Base-by-base conservation (phyloP, 305 asterid species). In the Plantago lanceolata region DNA sequence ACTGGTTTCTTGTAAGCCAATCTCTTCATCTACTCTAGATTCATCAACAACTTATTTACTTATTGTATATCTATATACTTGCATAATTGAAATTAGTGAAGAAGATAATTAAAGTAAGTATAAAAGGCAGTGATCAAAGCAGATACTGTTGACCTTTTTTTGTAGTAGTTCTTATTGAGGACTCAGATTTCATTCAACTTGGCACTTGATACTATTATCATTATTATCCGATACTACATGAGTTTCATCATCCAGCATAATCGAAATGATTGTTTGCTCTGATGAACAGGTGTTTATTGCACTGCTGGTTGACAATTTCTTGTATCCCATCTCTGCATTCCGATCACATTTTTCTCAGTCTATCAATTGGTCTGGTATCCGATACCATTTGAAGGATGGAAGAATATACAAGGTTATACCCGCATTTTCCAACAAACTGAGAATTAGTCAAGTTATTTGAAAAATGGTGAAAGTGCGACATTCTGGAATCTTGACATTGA, bases 351-450 rank as follows among this genome's bases (percentile, higher is more conserved):
- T 87, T 37, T 82, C 88, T 49, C 97, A 89, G 78, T 93, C 94
- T 48, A 90, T 93, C 84, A 77, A 90, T 65, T 93, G 99, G 99
- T 93, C 99, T 58, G 99, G 99, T 64, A 87, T 90, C 53, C 85
- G 94, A 44, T 93, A 93, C 73, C 96, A 90, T 79, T 77, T 93
- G 77, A 85, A 71, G 87, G 79, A 89, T 52, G 98, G 98, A 75
- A 89, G 88, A 74, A 84, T 93, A 79, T 44, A 49, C 81, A 87
- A 84, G 98, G 97, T 33, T 71, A 48, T 9, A 12, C 1, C 12
- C 24, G 12, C 55, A 8, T 13, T 19, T 50, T 50, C 19, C 55
- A 8, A 8, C 1, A 8, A 11, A 17, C 2, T 6, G 24, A 16
- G 2, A 5, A 48, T 5, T 50, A 6, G 14, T 50, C 24, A 18